Percentiles rank a stretch among this genome's conserved stretches.
Evolutionary conservation across 192 early-diverging fungal genomes (phyloP).

Genomic region (Entomortierella lignicola): DNA sequence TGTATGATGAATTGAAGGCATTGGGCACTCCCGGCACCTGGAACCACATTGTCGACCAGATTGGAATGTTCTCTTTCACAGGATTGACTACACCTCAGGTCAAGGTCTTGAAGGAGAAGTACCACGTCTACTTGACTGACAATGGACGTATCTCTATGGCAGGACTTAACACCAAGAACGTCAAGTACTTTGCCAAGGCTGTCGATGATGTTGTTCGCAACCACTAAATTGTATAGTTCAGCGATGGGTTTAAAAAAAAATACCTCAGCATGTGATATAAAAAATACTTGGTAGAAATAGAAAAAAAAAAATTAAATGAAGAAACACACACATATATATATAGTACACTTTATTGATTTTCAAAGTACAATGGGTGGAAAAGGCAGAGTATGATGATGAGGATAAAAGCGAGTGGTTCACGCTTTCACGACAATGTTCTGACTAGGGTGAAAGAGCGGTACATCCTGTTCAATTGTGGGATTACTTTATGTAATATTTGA

Average conservation of each 20-base stretch:
- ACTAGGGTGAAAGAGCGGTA: no score
- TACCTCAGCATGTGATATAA: no score
- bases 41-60: conserved; percentile 96
- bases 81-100: conserved; percentile 84
- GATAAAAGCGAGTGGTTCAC: neutral
- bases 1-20: conserved; percentile 72
- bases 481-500: no score
- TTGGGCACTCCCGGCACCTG: conserved; percentile 92
- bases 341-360: neutral
- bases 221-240: conserved; percentile 18
- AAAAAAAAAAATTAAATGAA: neutral
- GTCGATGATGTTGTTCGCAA: conserved; percentile 93
- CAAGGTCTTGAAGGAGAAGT: conserved; percentile 81
- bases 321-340: neutral
- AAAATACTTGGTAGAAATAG: no score
- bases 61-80: conserved; percentile 99
- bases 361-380: neutral
- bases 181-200: conserved; percentile 88
- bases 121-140: conserved; percentile 94
- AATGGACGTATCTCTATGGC: conserved; percentile 98
- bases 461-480: no score
- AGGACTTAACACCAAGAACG: conserved; percentile 88
- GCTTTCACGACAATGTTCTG: neutral
- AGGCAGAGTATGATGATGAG: neutral
- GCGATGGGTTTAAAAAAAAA: no score